phyloP scores from a whole-genome alignment of 140 eudicot species.

The Anethum foeniculum region DNA sequence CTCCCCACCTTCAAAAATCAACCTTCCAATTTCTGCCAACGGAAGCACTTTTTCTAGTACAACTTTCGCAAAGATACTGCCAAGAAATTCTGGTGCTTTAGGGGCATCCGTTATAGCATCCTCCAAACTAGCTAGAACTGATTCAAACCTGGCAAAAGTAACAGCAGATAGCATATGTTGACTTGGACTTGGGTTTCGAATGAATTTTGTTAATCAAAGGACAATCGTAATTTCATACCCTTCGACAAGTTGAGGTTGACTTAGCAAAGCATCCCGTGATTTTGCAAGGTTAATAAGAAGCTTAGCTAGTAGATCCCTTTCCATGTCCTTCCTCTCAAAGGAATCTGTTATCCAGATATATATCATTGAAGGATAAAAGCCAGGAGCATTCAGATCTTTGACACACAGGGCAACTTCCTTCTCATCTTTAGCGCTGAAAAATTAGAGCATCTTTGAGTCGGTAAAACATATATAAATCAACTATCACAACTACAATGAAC shows the following conservation, averaged over 20 bases:
- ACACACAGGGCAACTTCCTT: constrained; percentile 80
- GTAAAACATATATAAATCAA: background rate
- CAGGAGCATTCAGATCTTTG: constrained; percentile 74
- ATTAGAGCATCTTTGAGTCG: background rate
- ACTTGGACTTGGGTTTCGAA: background rate
- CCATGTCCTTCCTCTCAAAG: constrained; percentile 84
- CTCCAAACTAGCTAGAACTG: constrained; percentile 61
- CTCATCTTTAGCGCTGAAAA: constrained; percentile 75
- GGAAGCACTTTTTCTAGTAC: constrained; percentile 55
- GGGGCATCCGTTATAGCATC: constrained; percentile 93
- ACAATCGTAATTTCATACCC: constrained; percentile 41
- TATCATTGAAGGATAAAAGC: constrained; percentile 73
- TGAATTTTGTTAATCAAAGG: background rate
- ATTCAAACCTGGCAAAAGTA: constrained; percentile 52
- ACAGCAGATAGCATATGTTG: background rate
- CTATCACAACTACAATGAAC: background rate
- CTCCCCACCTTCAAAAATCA: constrained; percentile 79
- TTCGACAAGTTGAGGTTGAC: constrained; percentile 48
- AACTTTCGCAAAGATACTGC: constrained; percentile 50
- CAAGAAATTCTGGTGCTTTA: constrained; percentile 86
- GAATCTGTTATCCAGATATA: constrained; percentile 84
- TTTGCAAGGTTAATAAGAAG: constrained; percentile 66
- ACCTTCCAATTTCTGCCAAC: constrained; percentile 44
- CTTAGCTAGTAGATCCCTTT: constrained; percentile 61
- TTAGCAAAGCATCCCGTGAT: constrained; percentile 47